Conservation (phyloP, 2,329 filamentous ascomycete genomes). For the Penicillium polonicum region DNA sequence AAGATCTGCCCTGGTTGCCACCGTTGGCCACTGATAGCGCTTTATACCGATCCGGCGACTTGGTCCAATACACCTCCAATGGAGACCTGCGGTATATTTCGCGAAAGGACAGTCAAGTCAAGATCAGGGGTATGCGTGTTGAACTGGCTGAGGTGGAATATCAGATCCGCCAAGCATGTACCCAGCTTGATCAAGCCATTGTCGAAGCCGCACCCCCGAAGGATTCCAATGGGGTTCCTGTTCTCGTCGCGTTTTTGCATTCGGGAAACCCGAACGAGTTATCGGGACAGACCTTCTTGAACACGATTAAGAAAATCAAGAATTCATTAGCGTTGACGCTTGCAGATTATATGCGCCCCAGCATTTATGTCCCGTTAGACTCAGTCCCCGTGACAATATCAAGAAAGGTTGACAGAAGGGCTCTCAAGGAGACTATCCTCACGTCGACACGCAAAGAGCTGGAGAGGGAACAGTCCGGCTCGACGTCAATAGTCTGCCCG, state of each 20-base stretch:
- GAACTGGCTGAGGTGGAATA: conserved; percentile 51
- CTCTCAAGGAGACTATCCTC: background rate
- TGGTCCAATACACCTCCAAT: conserved; percentile 16
- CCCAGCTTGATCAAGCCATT: background rate
- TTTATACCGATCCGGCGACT: conserved; percentile 13
- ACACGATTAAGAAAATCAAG: background rate
- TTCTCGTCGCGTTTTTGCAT: background rate
- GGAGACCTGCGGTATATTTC: conserved; percentile 38
- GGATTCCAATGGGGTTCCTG: background rate
- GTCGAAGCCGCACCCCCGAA: background rate
- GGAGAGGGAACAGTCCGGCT: background rate
- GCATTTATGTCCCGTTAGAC: background rate
- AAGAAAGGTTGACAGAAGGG: background rate
- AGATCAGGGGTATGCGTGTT: conserved; percentile 59
- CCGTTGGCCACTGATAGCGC: background rate
- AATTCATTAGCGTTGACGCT: background rate
- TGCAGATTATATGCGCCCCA: background rate
- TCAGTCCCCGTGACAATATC: background rate
- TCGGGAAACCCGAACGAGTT: background rate
- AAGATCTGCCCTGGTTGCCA: conserved; percentile 19
- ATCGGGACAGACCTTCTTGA: background rate
- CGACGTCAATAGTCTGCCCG: background rate
- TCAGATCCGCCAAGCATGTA: conserved; percentile 20
- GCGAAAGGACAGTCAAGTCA: conserved; percentile 60
- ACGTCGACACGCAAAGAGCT: background rate